These are phyloP conservation scores for Didymella segeticola DNA, from an alignment of 2,329 filamentous ascomycete genomes.

Conservation along the genomic window DNA sequence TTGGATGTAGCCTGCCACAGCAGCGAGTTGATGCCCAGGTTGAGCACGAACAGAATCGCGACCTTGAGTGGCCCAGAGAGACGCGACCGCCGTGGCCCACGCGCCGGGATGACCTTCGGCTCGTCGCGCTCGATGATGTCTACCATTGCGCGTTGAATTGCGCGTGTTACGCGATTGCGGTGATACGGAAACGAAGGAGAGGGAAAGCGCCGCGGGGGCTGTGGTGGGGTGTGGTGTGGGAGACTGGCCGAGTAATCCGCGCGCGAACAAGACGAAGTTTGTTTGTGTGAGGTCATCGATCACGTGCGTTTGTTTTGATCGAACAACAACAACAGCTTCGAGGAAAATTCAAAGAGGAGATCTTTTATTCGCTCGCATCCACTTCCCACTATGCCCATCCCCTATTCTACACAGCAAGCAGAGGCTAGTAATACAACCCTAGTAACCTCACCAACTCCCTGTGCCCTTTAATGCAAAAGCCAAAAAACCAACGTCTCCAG, in stretches of 20 bases:
- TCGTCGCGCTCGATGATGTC: conserved; percentile 36
- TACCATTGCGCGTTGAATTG: conserved; percentile 30
- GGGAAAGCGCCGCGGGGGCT: conserved; percentile 16
- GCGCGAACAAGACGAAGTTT: conserved; percentile 17
- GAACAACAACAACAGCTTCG: neutral
- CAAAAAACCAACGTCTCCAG: too few species aligned
- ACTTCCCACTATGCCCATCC: conserved; percentile 12
- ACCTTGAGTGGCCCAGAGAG: conserved; percentile 50
- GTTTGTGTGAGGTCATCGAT: conserved; percentile 14
- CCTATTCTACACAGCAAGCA: conserved; percentile 20
- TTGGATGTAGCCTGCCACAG: conserved; percentile 69
- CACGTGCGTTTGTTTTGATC: neutral
- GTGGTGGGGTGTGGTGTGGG: conserved; percentile 13
- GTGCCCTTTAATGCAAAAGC: conserved; percentile 9
- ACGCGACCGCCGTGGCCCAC: conserved; percentile 35
- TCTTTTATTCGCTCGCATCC: too few species aligned
- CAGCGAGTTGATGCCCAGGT: conserved; percentile 67
- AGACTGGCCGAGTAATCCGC: conserved; percentile 11
- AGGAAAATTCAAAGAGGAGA: conserved; percentile 17
- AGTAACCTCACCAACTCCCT: conserved; percentile 16
- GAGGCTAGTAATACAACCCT: conserved; percentile 16
- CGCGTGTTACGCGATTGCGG: conserved; percentile 6
- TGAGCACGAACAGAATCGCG: conserved; percentile 56
- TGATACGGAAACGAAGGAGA: neutral
- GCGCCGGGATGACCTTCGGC: conserved; percentile 34